A percentile compares a stretch with the other conserved stretches of the same genome.
These are phyloP conservation scores for Trichoderma asperelloides DNA, from an alignment of 495 filamentous ascomycete species.

Conservation along the genomic window DNA sequence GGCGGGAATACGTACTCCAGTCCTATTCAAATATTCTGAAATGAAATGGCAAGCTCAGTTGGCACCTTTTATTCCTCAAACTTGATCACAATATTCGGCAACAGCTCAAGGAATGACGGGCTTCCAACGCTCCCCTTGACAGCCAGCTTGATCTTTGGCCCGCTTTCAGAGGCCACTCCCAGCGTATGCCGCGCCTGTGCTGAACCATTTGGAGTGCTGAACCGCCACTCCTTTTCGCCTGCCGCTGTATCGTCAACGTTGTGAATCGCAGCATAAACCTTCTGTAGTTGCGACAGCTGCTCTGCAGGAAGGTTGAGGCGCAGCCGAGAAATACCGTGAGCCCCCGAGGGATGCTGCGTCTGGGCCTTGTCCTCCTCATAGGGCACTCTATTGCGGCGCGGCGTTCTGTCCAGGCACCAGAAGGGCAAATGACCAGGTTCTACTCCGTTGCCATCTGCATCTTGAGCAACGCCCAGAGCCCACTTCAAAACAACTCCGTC, in stretches of 20 bases:
- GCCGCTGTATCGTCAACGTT: neutral
- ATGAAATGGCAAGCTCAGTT: too few relatives aligned
- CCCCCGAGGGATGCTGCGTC: neutral
- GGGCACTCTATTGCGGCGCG: slow-evolving; percentile 36
- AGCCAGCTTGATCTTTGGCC: neutral
- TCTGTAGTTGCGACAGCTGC: neutral
- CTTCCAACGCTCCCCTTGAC: neutral
- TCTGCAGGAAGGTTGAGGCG: neutral
- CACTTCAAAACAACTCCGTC: slow-evolving; percentile 43
- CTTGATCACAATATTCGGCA: neutral
- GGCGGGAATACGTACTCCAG: too few relatives aligned
- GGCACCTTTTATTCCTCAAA: neutral
- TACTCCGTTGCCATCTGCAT: slow-evolving; percentile 16
- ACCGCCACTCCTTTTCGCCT: neutral
- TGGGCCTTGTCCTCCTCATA: neutral
- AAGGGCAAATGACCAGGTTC: slow-evolving; percentile 34
- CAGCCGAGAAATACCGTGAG: neutral
- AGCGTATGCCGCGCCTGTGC: neutral
- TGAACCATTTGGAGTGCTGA: neutral
- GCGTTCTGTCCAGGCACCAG: slow-evolving; percentile 49
- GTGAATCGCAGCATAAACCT: neutral
- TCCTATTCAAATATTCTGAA: too few relatives aligned
- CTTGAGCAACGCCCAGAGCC: slow-evolving; percentile 38
- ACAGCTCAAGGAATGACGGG: neutral
- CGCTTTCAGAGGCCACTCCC: neutral